Evolutionary conservation across 179 eudicot genomes (phyloP).

Genomic region (Carnegiea gigantea): DNA sequence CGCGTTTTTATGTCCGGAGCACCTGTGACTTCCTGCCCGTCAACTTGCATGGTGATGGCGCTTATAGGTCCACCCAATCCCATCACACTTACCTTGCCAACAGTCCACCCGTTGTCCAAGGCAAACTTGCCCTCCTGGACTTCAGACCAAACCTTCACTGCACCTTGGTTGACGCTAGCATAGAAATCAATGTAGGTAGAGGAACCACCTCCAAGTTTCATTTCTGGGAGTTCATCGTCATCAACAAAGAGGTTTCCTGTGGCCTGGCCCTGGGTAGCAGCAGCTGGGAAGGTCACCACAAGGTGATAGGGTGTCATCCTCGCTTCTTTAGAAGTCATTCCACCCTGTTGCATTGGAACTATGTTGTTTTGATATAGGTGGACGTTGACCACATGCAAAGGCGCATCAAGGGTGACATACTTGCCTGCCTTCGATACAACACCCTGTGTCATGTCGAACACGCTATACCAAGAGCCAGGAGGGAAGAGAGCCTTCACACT

Average conservation of each 20-base stretch:
- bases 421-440: slow-evolving; percentile 52
- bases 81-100: slow-evolving; percentile 64
- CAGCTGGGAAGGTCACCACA: slow-evolving; percentile 68
- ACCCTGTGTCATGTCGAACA: slow-evolving; percentile 73
- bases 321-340: slow-evolving; percentile 71
- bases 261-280: slow-evolving; percentile 56
- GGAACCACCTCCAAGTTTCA: slow-evolving; percentile 73
- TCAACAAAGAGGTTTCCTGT: slow-evolving; percentile 74
- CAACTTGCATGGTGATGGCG: slow-evolving; percentile 39
- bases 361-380: slow-evolving; percentile 78
- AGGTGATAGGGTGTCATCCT: slow-evolving; percentile 81
- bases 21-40: slow-evolving; percentile 36
- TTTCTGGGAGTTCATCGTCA: slow-evolving; percentile 80
- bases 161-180: slow-evolving; percentile 44
- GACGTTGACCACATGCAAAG: slow-evolving; percentile 69
- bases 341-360: slow-evolving; percentile 88
- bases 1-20: slow-evolving; percentile 34
- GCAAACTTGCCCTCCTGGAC: slow-evolving; percentile 83
- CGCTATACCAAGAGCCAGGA: slow-evolving; percentile 79
- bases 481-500: slow-evolving; percentile 72
- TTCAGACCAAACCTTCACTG: slow-evolving; percentile 76
- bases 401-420: slow-evolving; percentile 64
- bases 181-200: slow-evolving; percentile 75
- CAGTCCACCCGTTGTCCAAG: slow-evolving; percentile 61
- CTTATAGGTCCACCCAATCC: slow-evolving; percentile 56